phyloP scores from a whole-genome alignment of 1,284 basidiomycete species.

The Somion occarium region DNA sequence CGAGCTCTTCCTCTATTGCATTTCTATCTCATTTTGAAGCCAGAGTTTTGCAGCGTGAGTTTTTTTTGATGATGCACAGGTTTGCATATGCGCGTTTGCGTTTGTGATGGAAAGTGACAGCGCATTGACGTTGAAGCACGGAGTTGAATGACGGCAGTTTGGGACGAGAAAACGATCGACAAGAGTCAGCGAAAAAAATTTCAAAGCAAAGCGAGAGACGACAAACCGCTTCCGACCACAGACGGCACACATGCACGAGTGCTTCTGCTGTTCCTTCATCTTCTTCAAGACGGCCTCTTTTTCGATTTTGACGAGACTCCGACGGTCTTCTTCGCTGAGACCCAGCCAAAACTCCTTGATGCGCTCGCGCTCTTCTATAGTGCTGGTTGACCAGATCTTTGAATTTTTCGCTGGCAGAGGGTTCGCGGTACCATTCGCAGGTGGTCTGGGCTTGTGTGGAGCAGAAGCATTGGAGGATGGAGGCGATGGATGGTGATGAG shows the following conservation, averaged over 20 bases:
- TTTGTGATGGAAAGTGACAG: no score
- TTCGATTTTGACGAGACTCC: constrained; percentile 91
- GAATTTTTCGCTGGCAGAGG: constrained; percentile 24
- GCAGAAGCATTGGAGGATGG: constrained; percentile 60
- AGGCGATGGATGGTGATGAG: constrained; percentile 66
- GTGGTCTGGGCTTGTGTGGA: constrained; percentile 42
- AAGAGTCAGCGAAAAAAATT: constrained; percentile 34
- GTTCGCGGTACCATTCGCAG: constrained; percentile 28
- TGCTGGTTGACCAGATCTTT: constrained; percentile 89
- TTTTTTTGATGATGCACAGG: no score
- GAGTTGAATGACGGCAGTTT: no score
- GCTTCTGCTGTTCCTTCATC: constrained; percentile 99
- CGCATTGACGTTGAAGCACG: no score
- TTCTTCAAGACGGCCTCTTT: constrained; percentile 95
- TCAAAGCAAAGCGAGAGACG: constrained; percentile 24
- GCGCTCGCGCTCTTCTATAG: constrained; percentile 88
- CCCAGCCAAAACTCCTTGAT: constrained; percentile 98
- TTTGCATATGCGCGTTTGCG: no score
- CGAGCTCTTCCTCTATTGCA: constrained; percentile 98
- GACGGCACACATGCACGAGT: constrained; percentile 93
- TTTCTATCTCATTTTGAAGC: constrained; percentile 44
- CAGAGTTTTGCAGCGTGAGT: constrained; percentile 6
- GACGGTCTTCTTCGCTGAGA: constrained; percentile 83
- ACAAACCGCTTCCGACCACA: constrained; percentile 94
- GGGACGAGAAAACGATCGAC: constrained; percentile 16